phyloP scores from a whole-genome alignment of 352 stramenopile genomes.

The Globisporangium uncinulatum region DNA sequence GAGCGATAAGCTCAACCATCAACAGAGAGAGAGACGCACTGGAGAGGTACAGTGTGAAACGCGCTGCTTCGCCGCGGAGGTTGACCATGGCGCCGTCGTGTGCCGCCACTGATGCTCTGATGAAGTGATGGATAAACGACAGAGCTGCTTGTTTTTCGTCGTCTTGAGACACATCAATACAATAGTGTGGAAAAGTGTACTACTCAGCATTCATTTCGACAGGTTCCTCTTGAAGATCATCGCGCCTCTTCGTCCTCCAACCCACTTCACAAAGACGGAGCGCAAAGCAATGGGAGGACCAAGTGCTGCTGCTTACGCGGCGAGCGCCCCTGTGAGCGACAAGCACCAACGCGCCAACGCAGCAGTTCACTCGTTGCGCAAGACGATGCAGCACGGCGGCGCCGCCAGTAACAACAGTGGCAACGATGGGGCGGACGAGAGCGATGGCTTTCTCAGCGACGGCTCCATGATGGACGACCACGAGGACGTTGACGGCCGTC shows the following conservation, averaged over 20 bases:
- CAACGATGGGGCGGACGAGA: neutral
- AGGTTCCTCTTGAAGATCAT: neutral
- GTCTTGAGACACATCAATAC: neutral
- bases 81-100: conserved; percentile 36
- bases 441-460: conserved; percentile 8
- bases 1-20: neutral
- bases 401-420: neutral
- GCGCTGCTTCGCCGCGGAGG: conserved; percentile 56
- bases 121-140: neutral
- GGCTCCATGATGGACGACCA: conserved; percentile 1
- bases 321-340: neutral
- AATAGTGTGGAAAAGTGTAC: neutral
- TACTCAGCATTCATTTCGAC: neutral
- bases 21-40: conserved; percentile 27
- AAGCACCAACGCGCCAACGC: conserved; percentile 8
- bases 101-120: conserved; percentile 4
- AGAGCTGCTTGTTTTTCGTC: conserved; percentile 6
- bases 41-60: conserved; percentile 66
- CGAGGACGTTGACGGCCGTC: neutral
- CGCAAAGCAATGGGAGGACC: conserved; percentile 5
- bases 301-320: conserved; percentile 4
- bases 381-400: conserved; percentile 15
- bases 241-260: neutral
- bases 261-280: neutral
- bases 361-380: conserved; percentile 17